Conservation (phyloP, 306 rosid genomes). For the Oemleria cerasiformis region DNA sequence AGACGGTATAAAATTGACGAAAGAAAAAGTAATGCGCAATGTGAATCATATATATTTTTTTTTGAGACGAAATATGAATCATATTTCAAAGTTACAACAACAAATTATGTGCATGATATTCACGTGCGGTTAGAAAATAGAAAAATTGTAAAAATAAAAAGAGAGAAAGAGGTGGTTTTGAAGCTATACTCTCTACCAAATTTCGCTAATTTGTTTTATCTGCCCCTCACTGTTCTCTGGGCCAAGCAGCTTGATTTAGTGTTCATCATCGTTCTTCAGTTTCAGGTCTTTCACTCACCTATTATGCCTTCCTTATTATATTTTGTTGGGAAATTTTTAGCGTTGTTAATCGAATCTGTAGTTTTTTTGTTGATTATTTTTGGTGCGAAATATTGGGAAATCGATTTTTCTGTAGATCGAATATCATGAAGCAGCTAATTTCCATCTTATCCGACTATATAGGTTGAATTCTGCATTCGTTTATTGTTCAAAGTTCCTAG, state of each 20-base stretch:
- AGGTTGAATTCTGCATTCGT: not conserved
- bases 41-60: too few species aligned
- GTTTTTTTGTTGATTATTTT: not conserved
- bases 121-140: conserved; percentile 18
- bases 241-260: conserved; percentile 19
- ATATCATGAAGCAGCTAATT: not conserved
- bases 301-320: not conserved
- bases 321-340: not conserved
- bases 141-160: not conserved
- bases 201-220: not conserved
- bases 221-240: conserved; percentile 2
- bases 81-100: not conserved
- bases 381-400: not conserved
- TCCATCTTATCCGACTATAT: not conserved
- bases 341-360: conserved; percentile 14
- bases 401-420: not conserved
- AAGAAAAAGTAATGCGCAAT: too few species aligned
- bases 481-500: not conserved
- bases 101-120: conserved; percentile 2
- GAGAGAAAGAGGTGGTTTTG: not conserved
- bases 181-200: conserved; percentile 8
- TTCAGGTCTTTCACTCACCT: conserved; percentile 19
- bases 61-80: too few species aligned
- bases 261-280: conserved; percentile 21
- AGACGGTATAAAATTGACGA: too few species aligned